These are phyloP conservation scores for Diaporthe aspalathi DNA, from an alignment of 2,329 filamentous ascomycete genomes.

Conservation along the genomic window DNA sequence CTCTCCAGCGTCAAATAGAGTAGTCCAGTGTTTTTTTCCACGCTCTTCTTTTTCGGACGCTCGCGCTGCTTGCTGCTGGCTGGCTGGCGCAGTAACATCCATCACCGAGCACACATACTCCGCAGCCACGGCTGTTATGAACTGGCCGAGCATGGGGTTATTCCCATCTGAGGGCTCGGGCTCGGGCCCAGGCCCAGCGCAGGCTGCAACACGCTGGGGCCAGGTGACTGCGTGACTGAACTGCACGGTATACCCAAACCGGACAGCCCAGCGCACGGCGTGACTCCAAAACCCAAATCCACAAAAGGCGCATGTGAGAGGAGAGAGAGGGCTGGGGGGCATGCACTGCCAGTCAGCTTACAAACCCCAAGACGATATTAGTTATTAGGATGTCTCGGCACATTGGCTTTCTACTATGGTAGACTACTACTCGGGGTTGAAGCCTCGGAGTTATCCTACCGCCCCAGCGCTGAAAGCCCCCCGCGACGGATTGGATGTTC, in stretches of 20 bases:
- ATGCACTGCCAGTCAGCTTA: slow-evolving; percentile 13
- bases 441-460: slow-evolving; percentile 11
- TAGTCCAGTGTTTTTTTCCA: slow-evolving; percentile 11
- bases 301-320: neutral
- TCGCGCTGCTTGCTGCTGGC: neutral
- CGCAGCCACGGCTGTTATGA: neutral
- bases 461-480: neutral
- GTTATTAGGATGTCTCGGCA: slow-evolving; percentile 16
- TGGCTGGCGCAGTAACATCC: neutral
- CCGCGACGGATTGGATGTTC: slow-evolving; percentile 15
- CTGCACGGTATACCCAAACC: neutral
- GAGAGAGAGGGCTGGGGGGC: neutral
- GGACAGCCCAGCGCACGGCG: neutral
- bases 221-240: slow-evolving; percentile 3
- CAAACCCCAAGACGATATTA: slow-evolving; percentile 6
- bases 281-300: neutral
- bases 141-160: no score
- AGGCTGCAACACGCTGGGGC: slow-evolving; percentile 18
- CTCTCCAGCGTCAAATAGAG: slow-evolving; percentile 27
- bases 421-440: no score
- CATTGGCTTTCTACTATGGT: slow-evolving; percentile 11
- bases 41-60: slow-evolving; percentile 1
- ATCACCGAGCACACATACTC: neutral
- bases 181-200: neutral
- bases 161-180: neutral